Base-by-base conservation (phyloP, 306 rosid species). In the Ormosia emarginata region DNA sequence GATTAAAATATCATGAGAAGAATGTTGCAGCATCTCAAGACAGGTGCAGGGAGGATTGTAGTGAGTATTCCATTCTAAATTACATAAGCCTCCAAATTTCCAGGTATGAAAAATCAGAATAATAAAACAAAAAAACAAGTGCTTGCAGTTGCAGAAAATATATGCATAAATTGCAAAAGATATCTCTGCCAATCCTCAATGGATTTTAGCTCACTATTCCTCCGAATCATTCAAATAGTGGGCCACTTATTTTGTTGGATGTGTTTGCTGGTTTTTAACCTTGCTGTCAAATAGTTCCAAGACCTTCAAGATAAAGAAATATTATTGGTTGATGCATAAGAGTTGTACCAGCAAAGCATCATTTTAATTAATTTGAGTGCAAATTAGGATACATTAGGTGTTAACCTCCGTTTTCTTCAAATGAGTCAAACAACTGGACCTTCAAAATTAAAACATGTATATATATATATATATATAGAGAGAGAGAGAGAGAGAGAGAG, bases 31-130 rank as follows among this genome's bases (percentile, higher is more conserved):
- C 85, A 76, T 71, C 50, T 65, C 81, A 83, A 86, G 85, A 86
- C 87, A 83, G 24, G 47, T 68, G 79, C 82, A 39, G 18, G 12
- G 67, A 78, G 43, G 52, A 78, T 82, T 82, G 70, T 75, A 34
- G 73, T 44, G 69, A 82, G 62, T 30, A 86, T 62, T 79, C 76
- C 33, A 78, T 84, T 85, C 85, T 75, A 63, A 80, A 81, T 70
- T 82, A 65, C 92, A 84, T 49, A 91, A 86, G 15, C 86, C 32
- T 87, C 97, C 98, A 95, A 90, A 92, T 71, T 74, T 92, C 85
- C 93, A 91, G 92, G 86, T 89, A 84, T 87, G 69, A 75, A 77
- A 65, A 87, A 75, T 85, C 86, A 83, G 84, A 75, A 64, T 66
- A 80, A 85, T 43, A 83, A 79, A 72, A 64, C 81, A 75, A 81